A percentile compares a stretch with the other conserved stretches of the same genome.
These are phyloP conservation scores for Dothistroma pini DNA, from an alignment of 2,329 filamentous ascomycete species.

Conservation along the genomic window DNA sequence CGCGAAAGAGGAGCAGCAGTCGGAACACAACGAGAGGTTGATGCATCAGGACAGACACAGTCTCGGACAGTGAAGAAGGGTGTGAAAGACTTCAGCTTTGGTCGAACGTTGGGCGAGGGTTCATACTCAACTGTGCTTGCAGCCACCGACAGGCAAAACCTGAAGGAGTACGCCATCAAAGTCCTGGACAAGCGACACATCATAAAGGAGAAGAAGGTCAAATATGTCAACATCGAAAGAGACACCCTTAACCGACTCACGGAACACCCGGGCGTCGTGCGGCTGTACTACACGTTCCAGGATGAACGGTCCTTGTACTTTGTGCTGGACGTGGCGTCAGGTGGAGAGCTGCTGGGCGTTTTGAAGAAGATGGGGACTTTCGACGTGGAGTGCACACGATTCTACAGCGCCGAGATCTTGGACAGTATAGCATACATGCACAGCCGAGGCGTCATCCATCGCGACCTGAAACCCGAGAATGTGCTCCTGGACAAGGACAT, in stretches of 20 bases:
- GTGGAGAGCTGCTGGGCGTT: constrained; percentile 86
- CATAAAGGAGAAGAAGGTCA: constrained; percentile 99
- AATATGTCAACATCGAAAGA: constrained; percentile 99
- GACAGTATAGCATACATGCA: constrained; percentile 99
- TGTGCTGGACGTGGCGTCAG: constrained; percentile 87
- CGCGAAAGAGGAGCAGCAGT: constrained; percentile 91
- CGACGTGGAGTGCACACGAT: constrained; percentile 88
- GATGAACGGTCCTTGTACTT: constrained; percentile 96
- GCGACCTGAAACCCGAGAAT: constrained; percentile 95
- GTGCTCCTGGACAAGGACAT: constrained; percentile 92
- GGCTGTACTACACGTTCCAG: constrained; percentile 97
- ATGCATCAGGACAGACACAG: constrained; percentile 71
- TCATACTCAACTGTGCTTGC: constrained; percentile 96
- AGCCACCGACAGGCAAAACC: constrained; percentile 86
- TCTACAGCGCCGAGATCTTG: constrained; percentile 93
- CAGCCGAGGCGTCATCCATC: constrained; percentile 88
- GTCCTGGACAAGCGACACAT: constrained; percentile 98
- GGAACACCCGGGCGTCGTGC: constrained; percentile 93
- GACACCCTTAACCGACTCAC: constrained; percentile 94
- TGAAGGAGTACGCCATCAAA: constrained; percentile 97
- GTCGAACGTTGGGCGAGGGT: constrained; percentile 84
- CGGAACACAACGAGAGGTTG: constrained; percentile 74
- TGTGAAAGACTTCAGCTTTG: constrained; percentile 94
- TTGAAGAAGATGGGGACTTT: constrained; percentile 94
- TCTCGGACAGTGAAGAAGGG: constrained; percentile 90